Conservation (phyloP, 768 basidiomycete species). For the Lactarius sp. region DNA sequence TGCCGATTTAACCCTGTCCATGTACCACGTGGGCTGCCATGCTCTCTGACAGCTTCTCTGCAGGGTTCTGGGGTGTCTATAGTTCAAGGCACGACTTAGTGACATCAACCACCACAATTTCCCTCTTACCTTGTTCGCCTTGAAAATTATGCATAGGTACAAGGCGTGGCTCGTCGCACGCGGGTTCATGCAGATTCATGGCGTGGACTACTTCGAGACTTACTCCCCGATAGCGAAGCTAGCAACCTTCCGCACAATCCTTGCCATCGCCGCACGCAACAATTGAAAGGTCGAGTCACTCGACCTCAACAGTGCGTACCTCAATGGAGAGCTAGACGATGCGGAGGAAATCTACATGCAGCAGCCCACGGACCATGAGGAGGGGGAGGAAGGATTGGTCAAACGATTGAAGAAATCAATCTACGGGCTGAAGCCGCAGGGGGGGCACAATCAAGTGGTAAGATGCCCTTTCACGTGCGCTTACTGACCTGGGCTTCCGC, state of each 20-base stretch:
- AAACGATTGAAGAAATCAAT: background rate
- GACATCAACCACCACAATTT: too few species aligned
- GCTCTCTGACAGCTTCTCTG: too few species aligned
- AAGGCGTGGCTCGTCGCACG: slow-evolving; percentile 42
- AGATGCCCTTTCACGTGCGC: background rate
- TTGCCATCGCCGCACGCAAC: slow-evolving; percentile 29
- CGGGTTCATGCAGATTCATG: slow-evolving; percentile 38
- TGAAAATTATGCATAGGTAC: background rate
- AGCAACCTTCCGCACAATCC: slow-evolving; percentile 27
- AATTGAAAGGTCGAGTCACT: background rate
- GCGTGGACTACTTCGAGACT: slow-evolving; percentile 36
- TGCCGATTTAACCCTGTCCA: too few species aligned
- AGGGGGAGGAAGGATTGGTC: background rate
- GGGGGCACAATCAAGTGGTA: background rate
- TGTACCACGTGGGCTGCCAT: too few species aligned
- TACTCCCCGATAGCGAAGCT: slow-evolving; percentile 30
- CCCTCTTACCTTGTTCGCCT: too few species aligned
- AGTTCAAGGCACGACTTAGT: too few species aligned
- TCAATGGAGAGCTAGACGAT: background rate
- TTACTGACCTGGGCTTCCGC: background rate
- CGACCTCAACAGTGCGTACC: background rate
- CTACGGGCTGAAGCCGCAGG: background rate
- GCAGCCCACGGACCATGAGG: background rate
- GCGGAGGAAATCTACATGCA: background rate
- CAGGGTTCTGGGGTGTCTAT: too few species aligned